Evolutionary conservation across 352 stramenopile genomes (phyloP), one percentile per base, ranked within the genome.

Genomic region (Halophytophthora polymorphica): DNA sequence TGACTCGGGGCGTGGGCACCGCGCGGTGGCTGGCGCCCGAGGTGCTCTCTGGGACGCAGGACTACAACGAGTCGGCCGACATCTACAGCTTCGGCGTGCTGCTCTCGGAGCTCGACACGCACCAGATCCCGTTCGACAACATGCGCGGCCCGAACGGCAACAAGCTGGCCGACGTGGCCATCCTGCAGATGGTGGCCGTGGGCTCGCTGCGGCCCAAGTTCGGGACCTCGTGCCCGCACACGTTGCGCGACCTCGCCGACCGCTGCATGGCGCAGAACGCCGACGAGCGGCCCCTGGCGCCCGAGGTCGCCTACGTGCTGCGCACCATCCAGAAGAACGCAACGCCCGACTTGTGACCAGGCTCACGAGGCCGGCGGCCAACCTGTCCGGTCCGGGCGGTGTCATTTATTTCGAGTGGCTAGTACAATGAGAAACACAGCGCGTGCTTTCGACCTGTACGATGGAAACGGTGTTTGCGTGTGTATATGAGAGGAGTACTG

Each of bases 181-280:
- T 57, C 10, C 23, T 57, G 42, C 40, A 57, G 7, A 22, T 43
- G 23, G 42, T 57, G 14, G 39, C 40, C 6, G 13, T 25, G 15
- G 47, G 47, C 17, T 13, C 23, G 25, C 28, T 55, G 10, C 39
- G 37, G 8, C 48, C 48, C 12, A 44, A 15, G 46, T 53, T 53
- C 33, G 6, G 34, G 10, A 15, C 39, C 28, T 45, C 43, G 7
- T 56, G 53, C 39, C 48, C 61, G 18, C 57, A 40, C 6, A 40
- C 53, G 17, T 44, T 76, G 6, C 35, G 56, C 22, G 54, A 52
- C 21, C 25, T 77, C 15, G 67, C 64, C 1, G 55, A 60, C 13
- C 23, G 56, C 22, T 77, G 64, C 45, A 45, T 77, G 50, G 35
- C 56, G 1, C 65, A 67, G 12, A 50, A 71, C 11, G 41, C 58